Evolutionary conservation across 2,329 filamentous ascomycete genomes (phyloP), one percentile per base, ranked within the genome.

Genomic region (Ambrosiella xylebori): DNA sequence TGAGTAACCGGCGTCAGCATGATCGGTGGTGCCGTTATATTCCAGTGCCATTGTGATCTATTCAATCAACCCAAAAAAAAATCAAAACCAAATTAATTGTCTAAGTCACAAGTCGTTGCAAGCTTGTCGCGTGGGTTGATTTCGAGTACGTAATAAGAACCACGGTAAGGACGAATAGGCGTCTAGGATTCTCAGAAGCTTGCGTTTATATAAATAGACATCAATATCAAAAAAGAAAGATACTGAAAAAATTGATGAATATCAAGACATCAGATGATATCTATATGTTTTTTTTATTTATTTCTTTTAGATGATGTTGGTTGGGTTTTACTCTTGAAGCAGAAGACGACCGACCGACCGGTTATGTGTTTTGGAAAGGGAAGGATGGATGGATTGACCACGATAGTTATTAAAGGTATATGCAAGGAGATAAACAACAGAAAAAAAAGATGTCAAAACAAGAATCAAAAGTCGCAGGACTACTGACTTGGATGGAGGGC

Each of bases 1-100:
- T 56, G 76, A 76, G 67, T 76, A 75, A 60, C 78, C 78, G 62
- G 71, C 69, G 66, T 78, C 71, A 65, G 77, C 76, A 62, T 66
- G 65, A 60, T 70, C 76, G 37, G 65, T 65, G 57, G 73, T 76
- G 66, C 77, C 78, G 65, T 76, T 76, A 69, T 79, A 81, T 47
- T 65, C 63, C 59, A 66, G 66, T 52, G 69, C 69, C 69, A 71
- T 71, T 59, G 12, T 59, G 44, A 37, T 38, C 19, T 49, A 13
- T 11, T 37, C 27, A 27, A 27, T 3, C 27, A 27, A 19, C 19
- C 19, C 19, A 3, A 27, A 27, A 27, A 27, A 27, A 27, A 27
- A 27, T 3, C 3, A 27, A 27, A 27, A 27, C 3, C 27, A 27
- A 27, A 27, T 51, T 51, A 38, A 27, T 40, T n/a, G 52, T 41